phyloP scores from a whole-genome alignment of 192 early-diverging fungal genomes.

The Geranomyces variabilis region DNA sequence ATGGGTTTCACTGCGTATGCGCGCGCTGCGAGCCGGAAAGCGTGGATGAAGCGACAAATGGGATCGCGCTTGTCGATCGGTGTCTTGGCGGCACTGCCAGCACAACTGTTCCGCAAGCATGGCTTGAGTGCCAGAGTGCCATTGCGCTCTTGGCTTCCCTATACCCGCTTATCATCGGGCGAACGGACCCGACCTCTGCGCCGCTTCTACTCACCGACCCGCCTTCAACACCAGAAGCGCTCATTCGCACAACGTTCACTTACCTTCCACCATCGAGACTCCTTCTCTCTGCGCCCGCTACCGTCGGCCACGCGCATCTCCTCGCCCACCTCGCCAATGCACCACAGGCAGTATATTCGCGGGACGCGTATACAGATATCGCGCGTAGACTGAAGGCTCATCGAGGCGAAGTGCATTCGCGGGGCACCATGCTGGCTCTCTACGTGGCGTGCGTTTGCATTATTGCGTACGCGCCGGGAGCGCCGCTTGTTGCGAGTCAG shows the following conservation, averaged over 20 bases:
- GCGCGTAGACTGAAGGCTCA: too few relatives aligned
- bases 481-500: not conserved
- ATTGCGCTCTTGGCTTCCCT: not conserved
- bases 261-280: not conserved
- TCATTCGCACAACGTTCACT: not conserved
- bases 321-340: not conserved
- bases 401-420: too few relatives aligned
- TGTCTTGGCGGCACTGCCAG: not conserved
- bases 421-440: constrained; percentile 36
- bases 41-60: not conserved
- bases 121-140: too few relatives aligned
- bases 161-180: not conserved
- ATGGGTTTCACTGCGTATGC: constrained; percentile 56
- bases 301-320: not conserved
- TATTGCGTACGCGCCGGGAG: constrained; percentile 44
- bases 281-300: not conserved
- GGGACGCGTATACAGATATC: constrained; percentile 27
- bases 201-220: not conserved
- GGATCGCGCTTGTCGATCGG: not conserved
- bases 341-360: constrained; percentile 26
- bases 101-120: not conserved
- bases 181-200: not conserved
- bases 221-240: not conserved
- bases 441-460: constrained; percentile 53
- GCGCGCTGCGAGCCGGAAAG: constrained; percentile 37